These are phyloP conservation scores for Fragosphaeria purpurea DNA, from an alignment of 2,329 filamentous ascomycete species.

Conservation along the genomic window DNA sequence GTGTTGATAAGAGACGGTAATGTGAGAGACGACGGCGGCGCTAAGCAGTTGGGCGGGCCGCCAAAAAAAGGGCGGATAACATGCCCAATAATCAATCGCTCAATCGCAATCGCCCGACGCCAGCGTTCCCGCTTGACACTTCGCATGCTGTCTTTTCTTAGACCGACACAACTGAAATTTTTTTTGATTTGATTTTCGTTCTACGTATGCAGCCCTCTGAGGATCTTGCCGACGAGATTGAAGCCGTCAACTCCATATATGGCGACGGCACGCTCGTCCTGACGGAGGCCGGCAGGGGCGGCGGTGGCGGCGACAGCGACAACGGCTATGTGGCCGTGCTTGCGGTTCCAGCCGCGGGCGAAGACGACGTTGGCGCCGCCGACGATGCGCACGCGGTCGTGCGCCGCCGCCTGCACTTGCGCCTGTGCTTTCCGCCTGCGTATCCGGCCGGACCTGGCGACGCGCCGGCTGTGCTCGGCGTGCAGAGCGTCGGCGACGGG, in stretches of 20 bases:
- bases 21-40: too few species aligned
- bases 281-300: slow-evolving; percentile 20
- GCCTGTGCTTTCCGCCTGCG: slow-evolving; percentile 55
- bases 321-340: slow-evolving; percentile 44
- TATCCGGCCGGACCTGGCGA: slow-evolving; percentile 55
- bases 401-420: slow-evolving; percentile 44
- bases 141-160: too few species aligned
- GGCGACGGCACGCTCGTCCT: slow-evolving; percentile 51
- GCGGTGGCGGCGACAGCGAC: slow-evolving; percentile 18
- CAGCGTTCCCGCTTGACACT: too few species aligned
- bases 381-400: slow-evolving; percentile 20
- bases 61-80: too few species aligned
- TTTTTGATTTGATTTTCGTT: too few species aligned
- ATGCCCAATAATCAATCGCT: too few species aligned
- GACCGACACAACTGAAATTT: too few species aligned
- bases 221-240: slow-evolving; percentile 61
- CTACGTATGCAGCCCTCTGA: slow-evolving; percentile 27
- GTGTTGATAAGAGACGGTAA: too few species aligned
- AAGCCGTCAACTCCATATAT: slow-evolving; percentile 79
- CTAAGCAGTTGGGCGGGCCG: too few species aligned
- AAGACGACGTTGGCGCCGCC: background rate
- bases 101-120: too few species aligned
- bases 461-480: slow-evolving; percentile 64
- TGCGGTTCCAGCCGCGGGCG: slow-evolving; percentile 45
- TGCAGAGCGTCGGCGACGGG: slow-evolving; percentile 62